These are phyloP conservation scores for Hanseniaspora thailandica DNA, from an alignment of 805 yeast species.

Conservation along the genomic window DNA sequence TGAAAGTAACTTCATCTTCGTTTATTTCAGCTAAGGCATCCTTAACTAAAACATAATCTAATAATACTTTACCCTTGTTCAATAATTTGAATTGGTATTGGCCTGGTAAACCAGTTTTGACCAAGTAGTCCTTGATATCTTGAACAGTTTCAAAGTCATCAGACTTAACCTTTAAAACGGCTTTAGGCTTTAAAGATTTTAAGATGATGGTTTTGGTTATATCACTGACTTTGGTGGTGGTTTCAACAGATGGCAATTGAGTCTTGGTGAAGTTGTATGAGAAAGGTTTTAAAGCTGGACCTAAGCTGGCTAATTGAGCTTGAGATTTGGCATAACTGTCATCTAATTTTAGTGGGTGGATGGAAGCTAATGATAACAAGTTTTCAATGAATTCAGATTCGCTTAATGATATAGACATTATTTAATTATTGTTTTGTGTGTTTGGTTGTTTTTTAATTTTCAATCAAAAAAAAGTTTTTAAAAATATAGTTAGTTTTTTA, in stretches of 20 bases:
- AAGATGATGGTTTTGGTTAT: slow-evolving; percentile 25
- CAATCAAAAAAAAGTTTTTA: neutral
- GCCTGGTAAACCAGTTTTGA: slow-evolving; percentile 27
- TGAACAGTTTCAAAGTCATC: slow-evolving; percentile 27
- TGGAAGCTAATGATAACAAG: slow-evolving; percentile 37
- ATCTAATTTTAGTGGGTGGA: slow-evolving; percentile 31
- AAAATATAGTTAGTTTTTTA: neutral
- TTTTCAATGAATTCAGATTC: slow-evolving; percentile 40
- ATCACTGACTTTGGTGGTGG: neutral
- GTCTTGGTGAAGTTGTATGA: slow-evolving; percentile 29
- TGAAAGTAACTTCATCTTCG: slow-evolving; percentile 30
- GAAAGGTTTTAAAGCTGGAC: slow-evolving; percentile 41
- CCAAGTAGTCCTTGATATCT: slow-evolving; percentile 27
- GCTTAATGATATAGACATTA: slow-evolving; percentile 16
- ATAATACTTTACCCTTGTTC: slow-evolving; percentile 51
- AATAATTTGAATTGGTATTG: slow-evolving; percentile 40
- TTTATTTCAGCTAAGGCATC: slow-evolving; percentile 23
- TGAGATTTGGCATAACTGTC: slow-evolving; percentile 26
- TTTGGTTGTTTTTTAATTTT: neutral
- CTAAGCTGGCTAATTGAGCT: slow-evolving; percentile 28
- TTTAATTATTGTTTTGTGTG: neutral
- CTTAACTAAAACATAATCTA: slow-evolving; percentile 36
- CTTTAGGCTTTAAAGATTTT: slow-evolving; percentile 61
- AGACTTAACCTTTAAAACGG: slow-evolving; percentile 2
- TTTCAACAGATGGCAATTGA: slow-evolving; percentile 10